Conservation (phyloP, 164 flowering plant species). For the Macadamia tetraphylla region DNA sequence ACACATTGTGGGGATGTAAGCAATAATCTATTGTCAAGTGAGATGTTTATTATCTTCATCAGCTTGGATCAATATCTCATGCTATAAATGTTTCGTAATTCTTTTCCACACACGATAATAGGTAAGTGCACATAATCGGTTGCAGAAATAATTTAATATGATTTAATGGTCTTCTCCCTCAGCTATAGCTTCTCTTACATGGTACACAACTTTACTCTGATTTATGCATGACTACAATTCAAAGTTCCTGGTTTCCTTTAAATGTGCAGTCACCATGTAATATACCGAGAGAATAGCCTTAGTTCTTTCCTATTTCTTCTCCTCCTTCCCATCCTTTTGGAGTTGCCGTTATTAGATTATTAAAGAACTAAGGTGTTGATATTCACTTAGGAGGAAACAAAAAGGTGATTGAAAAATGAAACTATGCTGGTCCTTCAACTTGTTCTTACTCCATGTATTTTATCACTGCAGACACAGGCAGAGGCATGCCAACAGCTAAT, state of each 20-base stretch:
- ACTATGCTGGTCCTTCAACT: neutral
- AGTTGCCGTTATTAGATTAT: too few relatives aligned
- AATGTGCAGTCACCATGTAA: neutral
- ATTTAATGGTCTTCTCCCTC: neutral
- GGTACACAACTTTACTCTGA: neutral
- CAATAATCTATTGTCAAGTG: neutral
- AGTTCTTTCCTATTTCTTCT: too few relatives aligned
- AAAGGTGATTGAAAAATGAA: neutral
- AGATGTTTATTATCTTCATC: too few relatives aligned
- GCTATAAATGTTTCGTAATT: neutral
- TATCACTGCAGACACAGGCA: constrained; percentile 44
- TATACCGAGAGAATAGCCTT: too few relatives aligned
- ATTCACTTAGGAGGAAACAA: neutral
- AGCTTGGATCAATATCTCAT: neutral
- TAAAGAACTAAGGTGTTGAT: too few relatives aligned
- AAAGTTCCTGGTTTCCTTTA: neutral
- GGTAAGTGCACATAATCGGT: neutral
- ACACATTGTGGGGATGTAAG: neutral
- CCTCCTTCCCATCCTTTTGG: too few relatives aligned
- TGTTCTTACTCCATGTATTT: neutral
- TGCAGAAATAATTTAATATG: neutral
- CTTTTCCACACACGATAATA: neutral
- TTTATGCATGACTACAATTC: neutral
- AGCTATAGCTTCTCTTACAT: neutral
- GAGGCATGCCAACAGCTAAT: constrained; percentile 53